Base-by-base conservation (phyloP, 495 filamentous ascomycete genomes). In the Xanthoparmelia taractica region DNA sequence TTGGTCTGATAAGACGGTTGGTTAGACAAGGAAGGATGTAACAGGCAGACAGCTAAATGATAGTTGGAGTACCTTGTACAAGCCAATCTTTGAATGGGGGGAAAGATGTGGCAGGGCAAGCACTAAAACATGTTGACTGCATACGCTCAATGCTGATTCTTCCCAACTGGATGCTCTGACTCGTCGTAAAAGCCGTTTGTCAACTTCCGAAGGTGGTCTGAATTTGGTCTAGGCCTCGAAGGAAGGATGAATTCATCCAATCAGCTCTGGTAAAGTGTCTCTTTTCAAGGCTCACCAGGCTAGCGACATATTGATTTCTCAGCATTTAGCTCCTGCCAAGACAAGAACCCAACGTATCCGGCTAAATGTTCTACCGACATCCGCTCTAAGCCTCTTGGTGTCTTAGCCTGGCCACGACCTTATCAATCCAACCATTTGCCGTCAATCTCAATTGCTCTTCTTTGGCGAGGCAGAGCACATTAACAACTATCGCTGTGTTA, bases 101-200 rank as follows among this genome's bases (percentile, higher is more conserved):
- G n/a, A n/a, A n/a, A n/a, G n/a, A n/a, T n/a, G n/a, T n/a, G n/a
- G n/a, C n/a, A n/a, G n/a, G n/a, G n/a, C n/a, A 50, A 29, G 47
- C 23, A 37, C 38, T 38, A 36, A 40, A 61, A 27, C 37, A 27
- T n/a, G 20, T 12, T 57, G 60, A 57, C 60, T 50, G 43, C 38
- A 55, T 37, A 55, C 45, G 50, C 25, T 8, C 17, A 23, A 8
- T 40, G 20, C 23, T 38, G 13, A 20, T 47, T 12, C 45, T 54
- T 12, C 17, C 18, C 8, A 55, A 37, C 55, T 20, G 57, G 8
- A 10, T 27, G 36, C 36, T 61, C 36, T 56, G 60, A 41, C 48
- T 41, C 47, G 23, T 52, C 41, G 11, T n/a, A n/a, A n/a, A n/a
- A n/a, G n/a, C n/a, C n/a, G n/a, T n/a, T n/a, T n/a, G n/a, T n/a